phyloP scores from a whole-genome alignment of 345 rosid genomes.

The Rhodamnia argentea region DNA sequence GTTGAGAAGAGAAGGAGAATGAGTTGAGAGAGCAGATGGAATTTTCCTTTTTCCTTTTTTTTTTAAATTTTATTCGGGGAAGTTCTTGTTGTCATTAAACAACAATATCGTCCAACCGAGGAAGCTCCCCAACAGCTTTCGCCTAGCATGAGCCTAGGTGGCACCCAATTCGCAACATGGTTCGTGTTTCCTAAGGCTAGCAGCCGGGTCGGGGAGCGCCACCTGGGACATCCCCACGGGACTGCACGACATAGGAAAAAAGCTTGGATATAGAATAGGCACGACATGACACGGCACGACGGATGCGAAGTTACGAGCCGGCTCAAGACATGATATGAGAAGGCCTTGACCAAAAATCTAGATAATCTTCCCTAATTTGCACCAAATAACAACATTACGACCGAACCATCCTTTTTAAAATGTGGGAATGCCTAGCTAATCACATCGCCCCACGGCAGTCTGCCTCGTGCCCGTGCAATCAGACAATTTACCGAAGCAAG shows the following conservation, averaged over 20 bases:
- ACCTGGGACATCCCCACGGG: not conserved
- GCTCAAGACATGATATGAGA: too few relatives aligned
- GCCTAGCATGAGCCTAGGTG: not conserved
- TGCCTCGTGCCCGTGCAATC: too few relatives aligned
- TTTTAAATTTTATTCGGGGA: not conserved
- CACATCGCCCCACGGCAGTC: too few relatives aligned
- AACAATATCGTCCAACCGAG: not conserved
- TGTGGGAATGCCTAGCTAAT: too few relatives aligned
- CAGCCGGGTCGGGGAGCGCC: too few relatives aligned
- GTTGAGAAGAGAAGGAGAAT: not conserved
- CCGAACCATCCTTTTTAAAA: too few relatives aligned
- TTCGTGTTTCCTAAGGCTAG: not conserved
- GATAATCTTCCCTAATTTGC: not conserved
- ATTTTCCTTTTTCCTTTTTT: not conserved
- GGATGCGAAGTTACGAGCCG: not conserved
- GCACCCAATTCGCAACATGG: not conserved
- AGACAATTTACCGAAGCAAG: not conserved
- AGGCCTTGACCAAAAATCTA: not conserved
- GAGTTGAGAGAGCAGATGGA: not conserved
- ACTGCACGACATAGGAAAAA: not conserved
- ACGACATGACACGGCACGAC: rapidly evolving
- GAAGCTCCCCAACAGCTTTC: not conserved
- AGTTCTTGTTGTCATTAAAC: not conserved
- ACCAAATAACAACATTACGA: not conserved
- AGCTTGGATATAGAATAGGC: rapidly evolving